These are phyloP conservation scores for Rhizophagus sp. DNA, from an alignment of 192 early-diverging fungal genomes.

Conservation along the genomic window DNA sequence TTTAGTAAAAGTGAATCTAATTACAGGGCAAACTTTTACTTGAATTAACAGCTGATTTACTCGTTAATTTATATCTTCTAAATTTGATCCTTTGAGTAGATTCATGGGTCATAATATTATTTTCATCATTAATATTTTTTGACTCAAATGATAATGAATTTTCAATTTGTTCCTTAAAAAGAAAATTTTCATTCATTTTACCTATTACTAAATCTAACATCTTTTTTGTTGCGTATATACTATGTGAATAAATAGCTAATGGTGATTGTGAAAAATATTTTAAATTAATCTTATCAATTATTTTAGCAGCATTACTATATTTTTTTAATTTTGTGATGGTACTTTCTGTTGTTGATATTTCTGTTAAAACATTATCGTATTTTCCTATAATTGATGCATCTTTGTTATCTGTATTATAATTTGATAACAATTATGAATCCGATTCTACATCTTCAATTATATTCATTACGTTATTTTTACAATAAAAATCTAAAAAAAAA, in stretches of 20 bases:
- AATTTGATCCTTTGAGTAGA: constrained; percentile 1
- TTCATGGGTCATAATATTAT: no score
- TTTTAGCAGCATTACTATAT: neutral
- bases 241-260: neutral
- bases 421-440: neutral
- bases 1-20: constrained; percentile 23
- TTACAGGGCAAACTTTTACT: constrained; percentile 17
- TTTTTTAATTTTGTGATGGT: no score
- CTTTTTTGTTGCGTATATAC: neutral
- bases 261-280: neutral
- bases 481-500: constrained; percentile 14
- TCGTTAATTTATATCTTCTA: constrained; percentile 24
- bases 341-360: no score
- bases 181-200: constrained; percentile 8
- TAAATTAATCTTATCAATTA: neutral
- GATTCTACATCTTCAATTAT: neutral
- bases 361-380: no score
- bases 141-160: no score
- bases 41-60: neutral
- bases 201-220: neutral
- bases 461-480: neutral
- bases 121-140: no score
- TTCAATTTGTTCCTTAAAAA: neutral
- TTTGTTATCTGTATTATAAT: neutral
- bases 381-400: no score